These are phyloP conservation scores for Juncus inflexus DNA, from an alignment of 176 grass and related monocot genomes.

Conservation along the genomic window DNA sequence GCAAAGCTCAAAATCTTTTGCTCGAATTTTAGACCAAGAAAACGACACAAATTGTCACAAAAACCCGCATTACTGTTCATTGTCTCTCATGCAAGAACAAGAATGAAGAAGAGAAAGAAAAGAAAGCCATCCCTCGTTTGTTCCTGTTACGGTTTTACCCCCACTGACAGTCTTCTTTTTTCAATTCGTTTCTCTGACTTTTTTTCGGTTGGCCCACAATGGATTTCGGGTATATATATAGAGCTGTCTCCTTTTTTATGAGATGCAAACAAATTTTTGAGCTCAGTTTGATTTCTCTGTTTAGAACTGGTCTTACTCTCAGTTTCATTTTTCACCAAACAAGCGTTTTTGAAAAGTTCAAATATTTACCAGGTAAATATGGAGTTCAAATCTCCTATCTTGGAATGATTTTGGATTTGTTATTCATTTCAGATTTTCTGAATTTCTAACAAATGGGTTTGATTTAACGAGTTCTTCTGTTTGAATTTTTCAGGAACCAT, in stretches of 20 bases:
- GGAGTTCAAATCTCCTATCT: not conserved
- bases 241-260: not conserved
- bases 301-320: conserved; percentile 3
- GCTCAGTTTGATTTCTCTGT: not conserved
- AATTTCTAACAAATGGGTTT: not conserved
- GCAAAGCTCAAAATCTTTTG: not conserved
- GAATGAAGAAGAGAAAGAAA: no score
- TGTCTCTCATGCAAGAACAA: conserved; percentile 10
- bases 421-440: not conserved
- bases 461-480: not conserved
- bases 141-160: not conserved
- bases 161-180: not conserved
- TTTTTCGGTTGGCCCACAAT: conserved; percentile 19
- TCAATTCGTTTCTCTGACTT: not conserved
- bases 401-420: not conserved
- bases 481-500: conserved; percentile 20
- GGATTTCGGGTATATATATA: conserved; percentile 30
- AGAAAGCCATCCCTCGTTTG: not conserved
- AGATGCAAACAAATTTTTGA: not conserved
- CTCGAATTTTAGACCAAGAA: not conserved
- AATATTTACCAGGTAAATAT: conserved; percentile 26
- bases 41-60: conserved; percentile 6
- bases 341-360: not conserved
- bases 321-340: conserved; percentile 12
- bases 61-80: not conserved